These are phyloP conservation scores for Cryphonectria parasitica DNA, from an alignment of 2,329 filamentous ascomycete genomes.

Conservation along the genomic window DNA sequence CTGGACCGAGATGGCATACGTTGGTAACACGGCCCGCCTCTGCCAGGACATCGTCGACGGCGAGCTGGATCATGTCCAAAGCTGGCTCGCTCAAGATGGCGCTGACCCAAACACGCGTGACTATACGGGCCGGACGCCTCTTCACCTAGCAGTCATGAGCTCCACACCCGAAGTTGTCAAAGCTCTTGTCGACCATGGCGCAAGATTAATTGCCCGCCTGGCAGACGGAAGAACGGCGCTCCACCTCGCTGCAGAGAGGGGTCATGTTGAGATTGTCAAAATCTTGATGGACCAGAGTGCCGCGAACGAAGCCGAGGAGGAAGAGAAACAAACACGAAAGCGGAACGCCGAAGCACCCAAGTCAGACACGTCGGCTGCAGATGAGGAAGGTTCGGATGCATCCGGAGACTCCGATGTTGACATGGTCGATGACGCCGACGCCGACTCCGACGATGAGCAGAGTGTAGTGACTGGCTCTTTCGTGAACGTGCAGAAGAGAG, in stretches of 20 bases:
- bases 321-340: constrained; percentile 58
- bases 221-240: constrained; percentile 81
- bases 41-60: constrained; percentile 81
- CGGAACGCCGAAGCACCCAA: constrained; percentile 40
- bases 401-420: constrained; percentile 49
- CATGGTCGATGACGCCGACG: constrained; percentile 47
- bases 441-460: constrained; percentile 55
- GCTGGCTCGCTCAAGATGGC: constrained; percentile 70
- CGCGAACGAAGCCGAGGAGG: constrained; percentile 71
- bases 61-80: constrained; percentile 70
- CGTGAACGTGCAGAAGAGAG: constrained; percentile 63
- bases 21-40: constrained; percentile 75
- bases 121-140: constrained; percentile 76
- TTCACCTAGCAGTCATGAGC: constrained; percentile 74
- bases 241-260: constrained; percentile 77
- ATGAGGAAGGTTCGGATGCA: constrained; percentile 40
- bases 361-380: constrained; percentile 33
- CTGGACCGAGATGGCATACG: constrained; percentile 91
- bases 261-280: constrained; percentile 69
- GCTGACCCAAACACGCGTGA: constrained; percentile 75
- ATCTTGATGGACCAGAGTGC: constrained; percentile 75
- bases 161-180: constrained; percentile 73
- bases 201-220: constrained; percentile 73
- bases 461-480: constrained; percentile 72
- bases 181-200: constrained; percentile 70